Conservation (phyloP, 108 stramenopile species). For the Cyclotella kingstonii region DNA sequence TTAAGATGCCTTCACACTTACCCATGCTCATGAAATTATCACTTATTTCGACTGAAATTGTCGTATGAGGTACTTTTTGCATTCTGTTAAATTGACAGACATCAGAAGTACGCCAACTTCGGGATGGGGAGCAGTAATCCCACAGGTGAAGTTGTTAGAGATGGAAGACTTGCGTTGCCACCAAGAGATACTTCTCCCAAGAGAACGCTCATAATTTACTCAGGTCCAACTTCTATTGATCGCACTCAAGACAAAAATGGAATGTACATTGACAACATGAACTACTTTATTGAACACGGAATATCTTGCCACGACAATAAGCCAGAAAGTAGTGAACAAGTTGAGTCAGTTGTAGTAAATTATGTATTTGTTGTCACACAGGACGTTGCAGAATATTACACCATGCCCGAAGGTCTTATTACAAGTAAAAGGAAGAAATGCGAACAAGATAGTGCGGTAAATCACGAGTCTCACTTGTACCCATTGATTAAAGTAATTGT, state of each 20-base stretch:
- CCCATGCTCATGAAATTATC: too few species aligned
- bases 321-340: background rate
- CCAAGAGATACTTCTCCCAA: too few species aligned
- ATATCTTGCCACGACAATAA: slow-evolving; percentile 38
- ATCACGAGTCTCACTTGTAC: background rate
- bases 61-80: too few species aligned
- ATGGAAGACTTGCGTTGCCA: too few species aligned
- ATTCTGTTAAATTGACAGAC: too few species aligned
- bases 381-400: slow-evolving; percentile 35
- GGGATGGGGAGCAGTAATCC: too few species aligned
- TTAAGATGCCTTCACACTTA: too few species aligned
- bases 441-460: background rate
- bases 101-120: too few species aligned
- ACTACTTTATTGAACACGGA: slow-evolving; percentile 48
- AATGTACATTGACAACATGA: slow-evolving; percentile 50
- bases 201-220: slow-evolving; percentile 43
- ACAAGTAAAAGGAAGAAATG: slow-evolving; percentile 33
- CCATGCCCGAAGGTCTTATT: slow-evolving; percentile 13
- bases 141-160: too few species aligned
- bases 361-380: slow-evolving; percentile 41
- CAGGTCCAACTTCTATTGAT: slow-evolving; percentile 48
- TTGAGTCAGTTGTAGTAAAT: slow-evolving; percentile 16
- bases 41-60: too few species aligned
- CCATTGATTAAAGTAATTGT: slow-evolving; percentile 29
- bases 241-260: slow-evolving; percentile 44